phyloP scores from a whole-genome alignment of 208 protist genomes.

The Leptomonas pyrrhocoris region DNA sequence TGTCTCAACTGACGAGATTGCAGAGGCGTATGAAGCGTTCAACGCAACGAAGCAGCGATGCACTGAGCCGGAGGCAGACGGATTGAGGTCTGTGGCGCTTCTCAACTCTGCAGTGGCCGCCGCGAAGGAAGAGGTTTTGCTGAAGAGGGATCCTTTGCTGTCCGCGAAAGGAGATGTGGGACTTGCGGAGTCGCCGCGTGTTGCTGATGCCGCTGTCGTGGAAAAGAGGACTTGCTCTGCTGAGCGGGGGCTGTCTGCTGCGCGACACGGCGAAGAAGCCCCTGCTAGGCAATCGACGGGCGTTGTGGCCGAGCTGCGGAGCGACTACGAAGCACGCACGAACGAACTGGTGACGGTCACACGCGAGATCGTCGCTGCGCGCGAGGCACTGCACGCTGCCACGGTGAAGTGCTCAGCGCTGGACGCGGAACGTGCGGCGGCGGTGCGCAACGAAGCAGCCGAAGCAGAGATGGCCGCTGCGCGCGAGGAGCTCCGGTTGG shows the following conservation, averaged over 20 bases:
- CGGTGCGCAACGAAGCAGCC: background rate
- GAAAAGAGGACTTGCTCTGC: background rate
- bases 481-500: background rate
- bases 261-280: background rate
- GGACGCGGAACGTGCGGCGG: background rate
- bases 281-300: too few species aligned
- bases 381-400: background rate
- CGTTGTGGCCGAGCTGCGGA: conserved; percentile 1
- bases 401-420: background rate
- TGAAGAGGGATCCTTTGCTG: too few species aligned
- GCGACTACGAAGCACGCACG: background rate
- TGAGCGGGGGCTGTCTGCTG: background rate
- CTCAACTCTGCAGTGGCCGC: background rate
- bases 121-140: background rate
- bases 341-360: conserved; percentile 3
- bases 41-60: too few species aligned
- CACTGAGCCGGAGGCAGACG: too few species aligned
- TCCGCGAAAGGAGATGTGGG: background rate
- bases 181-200: background rate
- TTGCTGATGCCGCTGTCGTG: background rate
- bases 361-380: conserved; percentile 7
- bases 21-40: too few species aligned
- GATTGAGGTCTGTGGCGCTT: background rate
- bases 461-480: background rate
- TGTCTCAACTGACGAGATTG: too few species aligned